Percentiles rank a stretch among this genome's conserved stretches.
These are phyloP conservation scores for Hanseniaspora pseudoguilliermondii DNA, from an alignment of 805 yeast genomes.

Conservation along the genomic window DNA sequence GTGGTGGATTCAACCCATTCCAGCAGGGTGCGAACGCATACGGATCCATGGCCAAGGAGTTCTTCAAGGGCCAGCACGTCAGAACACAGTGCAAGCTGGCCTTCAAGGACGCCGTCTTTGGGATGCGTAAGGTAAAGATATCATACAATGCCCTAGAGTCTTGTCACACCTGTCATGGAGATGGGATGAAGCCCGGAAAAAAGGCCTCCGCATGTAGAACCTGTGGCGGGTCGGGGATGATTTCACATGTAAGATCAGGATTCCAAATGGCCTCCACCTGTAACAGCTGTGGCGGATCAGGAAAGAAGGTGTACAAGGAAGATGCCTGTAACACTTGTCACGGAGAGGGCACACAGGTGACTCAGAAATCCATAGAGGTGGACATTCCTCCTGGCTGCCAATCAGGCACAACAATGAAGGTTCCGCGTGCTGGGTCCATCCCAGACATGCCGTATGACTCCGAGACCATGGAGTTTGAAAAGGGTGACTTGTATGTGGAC, in stretches of 20 bases:
- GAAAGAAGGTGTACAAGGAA: constrained; percentile 54
- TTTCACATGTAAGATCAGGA: constrained; percentile 77
- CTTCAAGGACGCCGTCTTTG: constrained; percentile 81
- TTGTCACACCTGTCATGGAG: constrained; percentile 70
- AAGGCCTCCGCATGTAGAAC: constrained; percentile 65
- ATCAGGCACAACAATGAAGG: constrained; percentile 74
- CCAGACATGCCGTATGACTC: constrained; percentile 67
- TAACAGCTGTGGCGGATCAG: constrained; percentile 74
- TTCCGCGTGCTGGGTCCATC: constrained; percentile 81
- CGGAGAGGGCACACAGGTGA: constrained; percentile 69
- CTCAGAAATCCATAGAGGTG: constrained; percentile 58
- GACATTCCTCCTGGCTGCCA: constrained; percentile 81
- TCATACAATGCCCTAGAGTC: constrained; percentile 61
- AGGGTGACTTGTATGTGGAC: constrained; percentile 82
- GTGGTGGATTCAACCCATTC: constrained; percentile 16
- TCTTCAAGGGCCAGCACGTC: constrained; percentile 78
- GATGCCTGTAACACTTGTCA: constrained; percentile 73
- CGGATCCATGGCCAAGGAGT: constrained; percentile 42
- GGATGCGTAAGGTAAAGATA: constrained; percentile 49
- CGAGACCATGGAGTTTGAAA: constrained; percentile 44
- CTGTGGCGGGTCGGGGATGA: constrained; percentile 90
- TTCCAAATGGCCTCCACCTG: constrained; percentile 96
- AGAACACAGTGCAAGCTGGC: constrained; percentile 63
- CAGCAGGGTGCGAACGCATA: constrained; percentile 24
- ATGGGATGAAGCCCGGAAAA: constrained; percentile 69